A percentile compares a stretch with the other conserved stretches of the same genome.
Evolutionary conservation across 805 yeast genomes (phyloP).

Genomic region (Myxozyma vanderwaltii): DNA sequence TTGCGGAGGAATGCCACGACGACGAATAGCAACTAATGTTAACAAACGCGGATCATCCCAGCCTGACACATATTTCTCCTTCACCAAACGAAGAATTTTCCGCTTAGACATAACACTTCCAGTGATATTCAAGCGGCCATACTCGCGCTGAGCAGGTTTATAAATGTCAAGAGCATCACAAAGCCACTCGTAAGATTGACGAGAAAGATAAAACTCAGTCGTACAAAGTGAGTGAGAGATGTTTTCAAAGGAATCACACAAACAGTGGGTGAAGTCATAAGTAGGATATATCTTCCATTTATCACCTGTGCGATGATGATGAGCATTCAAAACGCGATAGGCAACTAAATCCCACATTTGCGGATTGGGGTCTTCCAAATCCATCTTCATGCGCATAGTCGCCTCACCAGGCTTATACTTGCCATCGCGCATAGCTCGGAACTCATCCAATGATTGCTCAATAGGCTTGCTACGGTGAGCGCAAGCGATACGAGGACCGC

Average conservation of each 20-base stretch:
- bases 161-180: slow-evolving; percentile 93
- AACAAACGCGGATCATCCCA: slow-evolving; percentile 99
- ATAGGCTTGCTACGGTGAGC: slow-evolving; percentile 68
- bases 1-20: slow-evolving; percentile 99
- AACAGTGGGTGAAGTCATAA: slow-evolving; percentile 97
- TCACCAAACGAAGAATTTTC: slow-evolving; percentile 90
- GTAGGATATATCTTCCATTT: slow-evolving; percentile 99
- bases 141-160: slow-evolving; percentile 98
- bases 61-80: slow-evolving; percentile 77
- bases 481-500: slow-evolving; percentile 87
- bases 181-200: slow-evolving; percentile 98
- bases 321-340: slow-evolving; percentile 86
- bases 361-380: slow-evolving; percentile 84
- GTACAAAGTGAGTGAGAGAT: slow-evolving; percentile 96
- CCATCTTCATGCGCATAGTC: slow-evolving; percentile 95
- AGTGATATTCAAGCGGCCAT: slow-evolving; percentile 91
- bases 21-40: slow-evolving; percentile 89
- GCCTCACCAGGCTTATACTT: slow-evolving; percentile 87
- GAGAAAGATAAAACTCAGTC: slow-evolving; percentile 85
- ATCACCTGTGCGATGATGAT: slow-evolving; percentile 95
- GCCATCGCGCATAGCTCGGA: slow-evolving; percentile 91
- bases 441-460: slow-evolving; percentile 76
- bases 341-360: slow-evolving; percentile 99
- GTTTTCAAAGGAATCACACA: slow-evolving; percentile 96
- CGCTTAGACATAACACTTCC: slow-evolving; percentile 95